Evolutionary conservation across 1,284 basidiomycete genomes (phyloP), one percentile per base, ranked within the genome.

Genomic region (Cryptococcus maquisensis): DNA sequence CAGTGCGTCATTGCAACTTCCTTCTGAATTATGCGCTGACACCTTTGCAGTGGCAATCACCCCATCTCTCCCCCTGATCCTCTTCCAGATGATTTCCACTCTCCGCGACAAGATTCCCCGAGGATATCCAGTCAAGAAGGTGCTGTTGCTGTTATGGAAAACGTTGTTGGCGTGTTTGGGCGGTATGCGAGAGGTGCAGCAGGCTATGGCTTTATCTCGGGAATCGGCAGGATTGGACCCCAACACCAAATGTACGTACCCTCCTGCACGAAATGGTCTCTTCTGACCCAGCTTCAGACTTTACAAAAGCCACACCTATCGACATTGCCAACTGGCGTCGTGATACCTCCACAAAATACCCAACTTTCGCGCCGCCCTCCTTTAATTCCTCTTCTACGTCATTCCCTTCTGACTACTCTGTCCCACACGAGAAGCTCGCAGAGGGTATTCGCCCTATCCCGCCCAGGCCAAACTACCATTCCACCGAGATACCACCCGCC

Each of bases 111-210:
- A 92, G 78, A 90, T 88, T 66, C 88, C 92, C 4, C 94, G 90
- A 69, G 92, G 92, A 2, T 97, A 96, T 73, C 93, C 94, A 0
- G 88, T 95, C 62, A 97, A 96, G 78, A 96, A 96, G 82, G 90
- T 98, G 3, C 82, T 98, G 16, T 82, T 98, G n/a, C 83, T 98
- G 1, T 79, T 97, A 1, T 99, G 96, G 96, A 99, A 98, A 76
- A 86, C 90, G 0, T 78, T 98, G 28, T 80, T 99, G 36, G 86
- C 90, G 32, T 95, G 90, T 71, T 86, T 94, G 63, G 96, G 96
- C 32, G 96, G 96, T 3, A 82, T 94, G 62, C 83, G 86, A 56
- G 95, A 98, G 64, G 82, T 92, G 26, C 80, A 80, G 8, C 83
- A 90, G 47, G 90, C 88, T 50, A 96, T 95, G 78, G 85, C 82